These are phyloP conservation scores for Catharanthus roseus DNA, from an alignment of 257 asterid species.

Conservation along the genomic window DNA sequence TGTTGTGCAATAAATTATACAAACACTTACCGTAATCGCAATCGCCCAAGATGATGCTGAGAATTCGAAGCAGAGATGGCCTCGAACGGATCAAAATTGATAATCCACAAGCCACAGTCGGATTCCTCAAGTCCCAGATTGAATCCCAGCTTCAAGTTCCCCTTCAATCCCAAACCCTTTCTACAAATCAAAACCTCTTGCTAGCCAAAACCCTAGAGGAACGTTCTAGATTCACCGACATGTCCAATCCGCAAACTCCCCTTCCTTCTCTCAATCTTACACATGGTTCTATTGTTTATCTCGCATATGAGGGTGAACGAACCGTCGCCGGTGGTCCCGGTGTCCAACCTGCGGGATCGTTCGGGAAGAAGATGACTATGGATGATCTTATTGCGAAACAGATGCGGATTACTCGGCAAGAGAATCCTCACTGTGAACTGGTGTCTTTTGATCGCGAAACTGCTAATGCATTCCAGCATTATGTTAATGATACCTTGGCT, in stretches of 20 bases:
- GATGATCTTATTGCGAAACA: slow-evolving; percentile 95
- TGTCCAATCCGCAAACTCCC: slow-evolving; percentile 46
- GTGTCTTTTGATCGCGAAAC: slow-evolving; percentile 95
- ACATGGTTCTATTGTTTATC: slow-evolving; percentile 78
- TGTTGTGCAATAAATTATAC: background rate
- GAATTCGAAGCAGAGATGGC: slow-evolving; percentile 98
- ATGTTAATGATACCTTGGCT: slow-evolving; percentile 74
- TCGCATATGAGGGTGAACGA: slow-evolving; percentile 86
- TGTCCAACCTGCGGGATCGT: slow-evolving; percentile 72
- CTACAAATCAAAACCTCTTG: slow-evolving; percentile 77
- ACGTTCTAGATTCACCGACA: slow-evolving; percentile 52
- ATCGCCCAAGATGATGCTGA: slow-evolving; percentile 66
- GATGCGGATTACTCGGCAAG: slow-evolving; percentile 86
- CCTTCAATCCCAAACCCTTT: slow-evolving; percentile 61
- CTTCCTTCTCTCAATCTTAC: slow-evolving; percentile 47
- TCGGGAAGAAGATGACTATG: slow-evolving; percentile 96
- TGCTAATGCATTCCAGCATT: slow-evolving; percentile 83
- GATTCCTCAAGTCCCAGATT: slow-evolving; percentile 56
- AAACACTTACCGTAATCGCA: no score
- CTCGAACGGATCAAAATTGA: slow-evolving; percentile 80
- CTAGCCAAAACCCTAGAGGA: slow-evolving; percentile 69
- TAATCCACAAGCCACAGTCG: slow-evolving; percentile 60
- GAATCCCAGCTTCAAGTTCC: slow-evolving; percentile 85
- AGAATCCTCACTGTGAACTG: slow-evolving; percentile 77
- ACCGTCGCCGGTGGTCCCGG: slow-evolving; percentile 71